Evolutionary conservation across 306 rosid species (phyloP), one percentile per base, ranked within the genome.

Genomic region (Cucurbita argyrosperma): DNA sequence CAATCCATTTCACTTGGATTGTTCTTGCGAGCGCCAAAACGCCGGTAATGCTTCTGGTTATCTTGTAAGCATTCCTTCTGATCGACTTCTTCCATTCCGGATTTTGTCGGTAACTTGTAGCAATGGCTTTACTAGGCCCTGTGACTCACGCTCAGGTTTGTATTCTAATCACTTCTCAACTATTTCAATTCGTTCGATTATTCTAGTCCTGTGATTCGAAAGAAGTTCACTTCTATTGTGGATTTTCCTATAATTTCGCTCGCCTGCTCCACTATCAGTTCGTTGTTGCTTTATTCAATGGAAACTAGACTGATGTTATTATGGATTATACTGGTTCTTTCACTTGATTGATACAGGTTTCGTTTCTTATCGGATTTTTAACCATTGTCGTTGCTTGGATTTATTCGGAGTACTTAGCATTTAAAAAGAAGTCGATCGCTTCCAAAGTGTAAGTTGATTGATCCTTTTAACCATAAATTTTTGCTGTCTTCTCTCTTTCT

Each of bases 101-200:
- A 64, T 30, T 45, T 13, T n/a, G 8, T 64, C 71, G 52, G 37
- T 64, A 18, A 69, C 53, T 60, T 18, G 5, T 72, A 7, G 56
- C 79, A 75, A 93, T 93, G 96, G 75, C 75, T 69, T 80, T 87
- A 77, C 71, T 78, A 35, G 75, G 88, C 76, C 90, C 92, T 15
- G 76, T 93, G 10, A 87, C 97, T 80, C 90, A 88, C 77, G 96
- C 89, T 49, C 98, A 93, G 98, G 98, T 90, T 74, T 79, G 75
- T 82, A 8, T 38, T 71, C 74, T 42, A 66, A 57, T 86, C 39
- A 11, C 54, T 11, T 43, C 45, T 40, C 11, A 64, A 9, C 68
- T 15, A 15, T 65, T 39, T 42, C 54, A 67, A 67, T 45, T 21
- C 49, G 4, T 61, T 35, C 0, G 65, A 63, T 8, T 38, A n/a